A percentile compares a stretch with the other conserved stretches of the same genome.
These are phyloP conservation scores for Russula sp. DNA, from an alignment of 768 basidiomycete species.

Conservation along the genomic window DNA sequence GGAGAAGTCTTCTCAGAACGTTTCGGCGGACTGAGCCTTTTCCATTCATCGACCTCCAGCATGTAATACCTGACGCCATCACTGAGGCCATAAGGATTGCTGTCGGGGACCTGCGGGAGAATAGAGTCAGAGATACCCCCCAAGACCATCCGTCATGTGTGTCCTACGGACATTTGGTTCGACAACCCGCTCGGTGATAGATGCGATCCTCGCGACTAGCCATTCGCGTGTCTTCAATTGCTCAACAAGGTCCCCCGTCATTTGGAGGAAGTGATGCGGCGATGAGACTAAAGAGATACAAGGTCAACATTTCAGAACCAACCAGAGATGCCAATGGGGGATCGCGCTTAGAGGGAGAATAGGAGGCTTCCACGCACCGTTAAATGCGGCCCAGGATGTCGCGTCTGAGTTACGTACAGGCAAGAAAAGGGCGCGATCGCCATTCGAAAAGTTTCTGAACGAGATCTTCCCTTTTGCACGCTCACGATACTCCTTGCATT, in stretches of 20 bases:
- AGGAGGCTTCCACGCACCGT: conserved; percentile 48
- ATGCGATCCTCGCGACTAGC: conserved; percentile 88
- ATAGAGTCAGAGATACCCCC: conserved; percentile 8
- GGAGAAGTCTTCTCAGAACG: neutral
- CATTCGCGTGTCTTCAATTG: conserved; percentile 88
- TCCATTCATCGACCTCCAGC: conserved; percentile 91
- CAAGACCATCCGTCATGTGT: neutral
- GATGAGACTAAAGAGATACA: conserved; percentile 64
- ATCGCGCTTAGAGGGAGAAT: neutral
- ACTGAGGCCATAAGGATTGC: conserved; percentile 79
- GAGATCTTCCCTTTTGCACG: conserved; percentile 92
- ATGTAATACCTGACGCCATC: conserved; percentile 89
- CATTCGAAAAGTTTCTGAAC: conserved; percentile 89
- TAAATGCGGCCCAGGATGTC: conserved; percentile 97
- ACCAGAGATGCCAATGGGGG: neutral
- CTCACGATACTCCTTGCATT: conserved; percentile 91
- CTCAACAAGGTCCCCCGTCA: conserved; percentile 76
- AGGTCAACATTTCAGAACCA: neutral
- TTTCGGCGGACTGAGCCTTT: conserved; percentile 45
- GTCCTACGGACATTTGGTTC: conserved; percentile 56
- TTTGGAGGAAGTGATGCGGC: conserved; percentile 92
- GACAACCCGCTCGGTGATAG: conserved; percentile 80
- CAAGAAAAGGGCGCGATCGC: conserved; percentile 90
- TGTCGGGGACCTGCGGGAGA: conserved; percentile 56
- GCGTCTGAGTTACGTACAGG: conserved; percentile 87